Conservation (phyloP, 2,329 filamentous ascomycete species). For the Tolypocladium pustulatum region DNA sequence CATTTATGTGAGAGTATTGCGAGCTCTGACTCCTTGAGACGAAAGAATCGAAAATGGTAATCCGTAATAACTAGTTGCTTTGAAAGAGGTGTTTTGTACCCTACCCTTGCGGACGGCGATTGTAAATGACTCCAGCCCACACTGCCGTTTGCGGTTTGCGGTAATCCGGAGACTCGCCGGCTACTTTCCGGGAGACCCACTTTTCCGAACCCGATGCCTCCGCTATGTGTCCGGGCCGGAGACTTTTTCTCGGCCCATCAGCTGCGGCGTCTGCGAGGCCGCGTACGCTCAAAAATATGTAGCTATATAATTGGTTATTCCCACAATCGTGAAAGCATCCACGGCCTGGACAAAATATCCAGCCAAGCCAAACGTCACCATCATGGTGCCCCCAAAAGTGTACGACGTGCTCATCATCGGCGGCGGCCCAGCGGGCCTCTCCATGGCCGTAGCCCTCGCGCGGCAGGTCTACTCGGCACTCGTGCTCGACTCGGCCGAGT, state of each 20-base stretch:
- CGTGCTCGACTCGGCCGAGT: too few relatives aligned
- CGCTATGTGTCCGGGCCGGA: background rate
- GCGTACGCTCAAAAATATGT: background rate
- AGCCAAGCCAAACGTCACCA: background rate
- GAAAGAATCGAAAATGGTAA: too few relatives aligned
- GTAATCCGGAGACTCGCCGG: background rate
- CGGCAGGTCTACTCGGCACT: too few relatives aligned
- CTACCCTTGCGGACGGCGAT: too few relatives aligned
- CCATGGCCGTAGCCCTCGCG: too few relatives aligned
- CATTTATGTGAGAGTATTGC: too few relatives aligned
- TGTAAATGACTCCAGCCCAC: background rate
- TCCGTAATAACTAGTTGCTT: too few relatives aligned
- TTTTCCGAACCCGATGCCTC: background rate
- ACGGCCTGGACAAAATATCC: background rate
- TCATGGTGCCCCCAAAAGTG: slow-evolving; percentile 8
- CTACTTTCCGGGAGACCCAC: background rate
- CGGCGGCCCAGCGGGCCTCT: slow-evolving; percentile 9
- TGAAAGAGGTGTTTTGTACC: too few relatives aligned
- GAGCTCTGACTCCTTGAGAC: too few relatives aligned
- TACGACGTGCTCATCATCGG: slow-evolving; percentile 44
- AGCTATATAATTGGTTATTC: background rate
- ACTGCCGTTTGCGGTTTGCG: background rate
- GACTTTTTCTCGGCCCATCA: background rate
- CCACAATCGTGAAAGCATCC: background rate
- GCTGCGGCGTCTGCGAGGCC: background rate